phyloP scores from a whole-genome alignment of 805 yeast species.

The Candida quercuum region DNA sequence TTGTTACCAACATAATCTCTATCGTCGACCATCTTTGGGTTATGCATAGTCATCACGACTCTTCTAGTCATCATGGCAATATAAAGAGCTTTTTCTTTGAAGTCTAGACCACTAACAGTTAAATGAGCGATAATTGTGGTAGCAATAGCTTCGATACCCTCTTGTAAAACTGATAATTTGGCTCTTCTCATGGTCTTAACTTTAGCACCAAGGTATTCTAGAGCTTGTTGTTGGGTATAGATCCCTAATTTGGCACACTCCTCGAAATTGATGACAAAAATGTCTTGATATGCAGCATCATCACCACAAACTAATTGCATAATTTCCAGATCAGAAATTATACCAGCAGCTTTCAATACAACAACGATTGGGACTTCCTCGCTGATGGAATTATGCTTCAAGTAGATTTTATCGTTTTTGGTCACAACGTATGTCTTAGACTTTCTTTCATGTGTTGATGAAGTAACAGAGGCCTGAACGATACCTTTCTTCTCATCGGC shows the following conservation, averaged over 20 bases:
- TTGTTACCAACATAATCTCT: conserved; percentile 98
- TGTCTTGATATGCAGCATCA: conserved; percentile 82
- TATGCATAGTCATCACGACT: conserved; percentile 91
- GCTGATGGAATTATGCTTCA: conserved; percentile 91
- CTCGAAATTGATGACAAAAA: conserved; percentile 89
- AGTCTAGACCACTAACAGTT: conserved; percentile 76
- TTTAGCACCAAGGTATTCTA: conserved; percentile 83
- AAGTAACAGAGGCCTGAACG: conserved; percentile 96
- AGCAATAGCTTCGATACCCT: conserved; percentile 94
- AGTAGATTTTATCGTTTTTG: conserved; percentile 80
- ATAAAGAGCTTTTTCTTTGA: conserved; percentile 90
- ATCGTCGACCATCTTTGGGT: conserved; percentile 95
- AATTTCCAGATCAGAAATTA: conserved; percentile 86
- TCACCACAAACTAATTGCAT: conserved; percentile 92
- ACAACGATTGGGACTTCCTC: conserved; percentile 95
- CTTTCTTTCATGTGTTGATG: conserved; percentile 96
- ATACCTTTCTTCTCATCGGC: conserved; percentile 92
- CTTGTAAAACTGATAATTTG: conserved; percentile 75
- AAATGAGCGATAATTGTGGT: conserved; percentile 95
- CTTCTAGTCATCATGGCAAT: conserved; percentile 96
- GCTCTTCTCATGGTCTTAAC: conserved; percentile 94
- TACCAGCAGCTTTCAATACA: conserved; percentile 91
- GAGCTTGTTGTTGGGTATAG: conserved; percentile 89
- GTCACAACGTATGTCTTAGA: conserved; percentile 95
- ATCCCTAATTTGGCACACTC: conserved; percentile 84